Percentiles rank a stretch among this genome's conserved stretches.
Evolutionary conservation across 345 rosid species (phyloP).

Genomic region (Psidium friedrichsthalianum): DNA sequence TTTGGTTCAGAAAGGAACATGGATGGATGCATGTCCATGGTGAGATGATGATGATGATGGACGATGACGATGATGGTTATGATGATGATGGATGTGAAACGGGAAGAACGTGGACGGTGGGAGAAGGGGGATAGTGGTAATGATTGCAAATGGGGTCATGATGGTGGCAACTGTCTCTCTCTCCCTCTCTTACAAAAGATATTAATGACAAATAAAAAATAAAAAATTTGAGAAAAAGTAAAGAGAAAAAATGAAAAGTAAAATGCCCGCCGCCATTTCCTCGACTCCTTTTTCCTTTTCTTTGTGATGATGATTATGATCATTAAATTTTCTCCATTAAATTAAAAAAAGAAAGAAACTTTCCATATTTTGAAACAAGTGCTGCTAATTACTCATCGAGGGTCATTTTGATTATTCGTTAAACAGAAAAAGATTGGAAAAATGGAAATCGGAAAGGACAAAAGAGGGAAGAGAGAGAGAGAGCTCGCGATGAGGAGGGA

Average conservation of each 20-base stretch:
- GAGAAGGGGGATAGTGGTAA: slow-evolving; percentile 2
- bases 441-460: background rate
- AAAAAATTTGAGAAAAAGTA: background rate
- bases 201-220: background rate
- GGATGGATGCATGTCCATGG: background rate
- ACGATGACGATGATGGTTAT: background rate
- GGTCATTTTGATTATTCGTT: background rate
- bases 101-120: background rate
- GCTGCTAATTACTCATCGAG: background rate
- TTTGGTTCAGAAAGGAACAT: background rate
- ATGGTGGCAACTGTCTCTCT: slow-evolving; percentile 10
- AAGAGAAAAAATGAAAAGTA: background rate
- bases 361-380: background rate
- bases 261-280: slow-evolving; percentile 53
- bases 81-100: background rate
- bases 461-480: background rate
- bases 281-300: background rate
- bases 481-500: background rate
- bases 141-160: slow-evolving; percentile 38
- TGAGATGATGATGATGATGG: background rate
- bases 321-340: background rate
- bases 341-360: slow-evolving; percentile 3
- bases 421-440: background rate
- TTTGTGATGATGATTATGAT: slow-evolving; percentile 3
- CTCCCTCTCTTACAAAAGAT: background rate